Evolutionary conservation across 306 rosid genomes (phyloP), one percentile per base, ranked within the genome.

Genomic region (Astragalus membranaceus): DNA sequence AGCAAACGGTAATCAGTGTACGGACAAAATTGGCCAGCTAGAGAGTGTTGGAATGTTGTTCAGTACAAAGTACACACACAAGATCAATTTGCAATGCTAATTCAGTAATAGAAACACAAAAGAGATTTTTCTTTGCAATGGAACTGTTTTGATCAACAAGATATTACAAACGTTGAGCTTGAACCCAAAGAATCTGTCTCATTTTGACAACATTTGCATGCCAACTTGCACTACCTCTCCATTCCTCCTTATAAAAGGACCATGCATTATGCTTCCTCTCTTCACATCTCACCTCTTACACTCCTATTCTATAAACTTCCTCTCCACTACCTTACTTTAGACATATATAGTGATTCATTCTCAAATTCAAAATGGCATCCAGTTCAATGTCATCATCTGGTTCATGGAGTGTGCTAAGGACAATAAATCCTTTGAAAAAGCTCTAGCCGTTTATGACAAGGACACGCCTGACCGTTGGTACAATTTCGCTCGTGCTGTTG

Each of bases 401-500:
- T 5, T 84, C 90, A 10, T 92, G 98, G 98, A 81, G 92, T 47
- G 92, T 47, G 87, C 84, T 8, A 88, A 88, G 88, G 95, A 92
- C 32, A 89, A 89, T 57, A 92, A 92, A 44, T 89, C 95, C 68
- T 92, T 92, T 56, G 98, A 92, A 61, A 85, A 75, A 88, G 98
- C 98, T 11, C 80, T 92, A 29, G 98, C 98, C 5, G 78, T 85
- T n/a, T 89, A 78, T 30, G 96, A 92, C 79, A 88, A 83, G 79
- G 98, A 89, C 79, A 92, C 96, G 29, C 89, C 96, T 1, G 96
- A 92, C 70, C 95, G 96, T 64, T 92, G 96, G 96, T 65, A 76
- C 82, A 88, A 92, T 69, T 85, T 92, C 23, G 96, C 98, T 32
- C 84, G 78, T 68, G 96, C 95, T 10, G 95, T 89, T 10, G 95